phyloP scores from a whole-genome alignment of 192 early-diverging fungal genomes.

The Coemansia sp. region DNA sequence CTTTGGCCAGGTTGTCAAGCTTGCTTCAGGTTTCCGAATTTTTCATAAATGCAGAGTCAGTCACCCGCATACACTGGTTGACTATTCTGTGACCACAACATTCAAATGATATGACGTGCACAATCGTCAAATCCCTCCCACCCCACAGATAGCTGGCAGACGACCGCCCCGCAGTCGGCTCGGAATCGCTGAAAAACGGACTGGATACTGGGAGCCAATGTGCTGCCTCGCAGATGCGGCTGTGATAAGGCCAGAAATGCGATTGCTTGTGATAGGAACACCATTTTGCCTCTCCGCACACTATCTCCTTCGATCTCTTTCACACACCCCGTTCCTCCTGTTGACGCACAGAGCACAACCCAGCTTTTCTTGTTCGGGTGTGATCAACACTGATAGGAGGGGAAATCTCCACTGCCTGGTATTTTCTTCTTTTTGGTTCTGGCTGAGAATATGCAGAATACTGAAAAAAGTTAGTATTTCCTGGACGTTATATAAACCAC shows the following conservation, averaged over 20 bases:
- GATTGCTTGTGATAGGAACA: slow-evolving; percentile 14
- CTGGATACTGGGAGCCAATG: slow-evolving; percentile 22
- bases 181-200: not conserved
- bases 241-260: slow-evolving; percentile 21
- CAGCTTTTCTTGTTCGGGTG: too few relatives aligned
- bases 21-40: too few relatives aligned
- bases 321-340: not conserved
- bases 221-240: slow-evolving; percentile 12
- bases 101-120: too few relatives aligned
- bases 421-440: too few relatives aligned
- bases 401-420: not conserved
- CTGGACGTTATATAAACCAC: not conserved
- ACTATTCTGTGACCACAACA: too few relatives aligned
- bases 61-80: not conserved
- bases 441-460: not conserved
- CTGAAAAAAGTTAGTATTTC: not conserved
- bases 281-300: not conserved
- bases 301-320: not conserved
- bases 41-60: not conserved
- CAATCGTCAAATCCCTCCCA: too few relatives aligned
- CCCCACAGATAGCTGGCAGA: too few relatives aligned
- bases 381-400: too few relatives aligned
- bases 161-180: not conserved
- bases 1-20: too few relatives aligned
- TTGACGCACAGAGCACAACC: not conserved